Evolutionary conservation across 345 rosid species (phyloP), one percentile per base, ranked within the genome.

Genomic region (Toxicodendron radicans): DNA sequence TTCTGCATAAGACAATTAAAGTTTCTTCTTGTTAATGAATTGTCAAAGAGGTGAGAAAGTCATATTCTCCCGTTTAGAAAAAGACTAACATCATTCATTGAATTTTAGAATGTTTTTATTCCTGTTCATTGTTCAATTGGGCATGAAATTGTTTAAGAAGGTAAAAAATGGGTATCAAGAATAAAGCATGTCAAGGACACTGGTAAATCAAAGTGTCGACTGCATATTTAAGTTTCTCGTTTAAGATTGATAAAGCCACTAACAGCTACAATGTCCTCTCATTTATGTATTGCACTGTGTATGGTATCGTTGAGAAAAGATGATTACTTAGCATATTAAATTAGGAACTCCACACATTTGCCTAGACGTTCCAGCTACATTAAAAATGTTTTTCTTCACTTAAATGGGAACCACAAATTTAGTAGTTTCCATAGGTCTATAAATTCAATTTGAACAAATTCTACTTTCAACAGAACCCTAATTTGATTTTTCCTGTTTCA

Each of bases 21-120:
- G 21, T 57, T 54, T 61, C 73, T 75, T 70, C 66, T 64, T 75
- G 46, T 49, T 76, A 60, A 49, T 70, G 76, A 79, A 49, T 20
- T 79, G 58, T 76, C 74, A 70, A 74, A 69, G 61, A 71, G 68
- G 54, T 61, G 54, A 59, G 59, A 46, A 71, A 64, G 61, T 77
- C 35, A 66, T 57, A 21, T 12, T 59, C 64, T 70, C 54, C 53
- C 35, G 6, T 69, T 57, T 20, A 17, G 58, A 56, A 24, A 66
- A 41, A 57, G 16, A 45, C 48, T 48, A 59, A 14, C 48, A 61
- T n/a, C 63, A 56, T 49, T 64, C 48, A 48, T 32, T 45, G 66
- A 54, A 27, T 48, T 48, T 46, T 46, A 48, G 58, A 48, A 54
- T 56, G 49, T 56, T 20, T 69, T 1, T 14, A 12, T 56, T 38